Conservation (phyloP, 805 yeast species). For the Kuraishia borneana region DNA sequence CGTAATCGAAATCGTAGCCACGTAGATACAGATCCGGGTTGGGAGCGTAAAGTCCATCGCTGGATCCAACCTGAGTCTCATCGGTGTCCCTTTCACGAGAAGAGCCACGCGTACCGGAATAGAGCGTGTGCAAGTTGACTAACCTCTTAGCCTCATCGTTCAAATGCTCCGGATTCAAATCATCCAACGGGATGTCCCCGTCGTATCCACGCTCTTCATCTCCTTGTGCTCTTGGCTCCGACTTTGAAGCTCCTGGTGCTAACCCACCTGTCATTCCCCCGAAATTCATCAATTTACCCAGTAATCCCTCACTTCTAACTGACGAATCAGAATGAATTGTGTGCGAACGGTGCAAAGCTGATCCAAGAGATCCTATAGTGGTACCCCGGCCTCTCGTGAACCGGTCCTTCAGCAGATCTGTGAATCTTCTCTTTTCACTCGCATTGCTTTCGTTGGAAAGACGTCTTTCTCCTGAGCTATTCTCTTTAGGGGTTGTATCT, state of each 20-base stretch:
- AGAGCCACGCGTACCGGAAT: not conserved
- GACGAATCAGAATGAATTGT: not conserved
- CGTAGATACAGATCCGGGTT: conserved; percentile 2
- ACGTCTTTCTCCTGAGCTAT: not conserved
- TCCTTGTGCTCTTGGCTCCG: not conserved
- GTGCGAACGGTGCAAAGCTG: not conserved
- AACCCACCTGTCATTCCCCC: conserved; percentile 1
- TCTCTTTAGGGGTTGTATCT: not conserved
- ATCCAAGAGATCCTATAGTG: not conserved
- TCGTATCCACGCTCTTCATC: conserved; percentile 1
- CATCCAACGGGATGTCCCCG: conserved; percentile 11
- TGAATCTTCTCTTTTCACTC: not conserved
- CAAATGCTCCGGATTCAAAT: conserved; percentile 28
- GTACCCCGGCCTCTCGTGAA: not conserved
- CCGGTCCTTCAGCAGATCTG: not conserved
- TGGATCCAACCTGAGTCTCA: not conserved
- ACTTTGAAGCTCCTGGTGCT: conserved; percentile 3
- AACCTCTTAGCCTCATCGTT: conserved; percentile 44
- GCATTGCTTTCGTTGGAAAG: not conserved
- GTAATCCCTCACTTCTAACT: not conserved
- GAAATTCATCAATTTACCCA: conserved; percentile 1
- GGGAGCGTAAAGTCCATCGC: conserved; percentile 2
- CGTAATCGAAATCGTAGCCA: conserved; percentile 2
- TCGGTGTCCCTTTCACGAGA: not conserved
- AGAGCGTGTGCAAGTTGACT: conserved; percentile 32